phyloP scores from a whole-genome alignment of 495 filamentous ascomycete genomes.

The Aspergillus asperescens region DNA sequence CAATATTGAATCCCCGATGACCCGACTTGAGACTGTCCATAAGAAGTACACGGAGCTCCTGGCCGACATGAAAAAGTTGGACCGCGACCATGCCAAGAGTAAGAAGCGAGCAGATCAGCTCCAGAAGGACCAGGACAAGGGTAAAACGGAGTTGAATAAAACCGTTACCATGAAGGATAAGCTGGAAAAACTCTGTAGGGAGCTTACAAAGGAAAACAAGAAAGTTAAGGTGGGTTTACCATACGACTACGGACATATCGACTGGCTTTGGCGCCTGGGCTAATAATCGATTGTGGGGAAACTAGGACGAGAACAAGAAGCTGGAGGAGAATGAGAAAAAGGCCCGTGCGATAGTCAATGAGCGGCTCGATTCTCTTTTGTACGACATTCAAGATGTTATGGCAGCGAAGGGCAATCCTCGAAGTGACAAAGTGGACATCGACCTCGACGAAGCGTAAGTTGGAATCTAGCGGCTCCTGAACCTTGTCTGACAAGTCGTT shows the following conservation, averaged over 20 bases:
- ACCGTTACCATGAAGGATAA: slow-evolving; percentile 86
- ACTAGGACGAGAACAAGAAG: slow-evolving; percentile 86
- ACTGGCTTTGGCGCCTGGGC: background rate
- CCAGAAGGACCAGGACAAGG: slow-evolving; percentile 93
- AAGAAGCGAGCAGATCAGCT: slow-evolving; percentile 92
- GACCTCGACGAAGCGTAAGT: slow-evolving; percentile 83
- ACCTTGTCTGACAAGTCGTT: slow-evolving; percentile 9
- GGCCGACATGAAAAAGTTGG: slow-evolving; percentile 88
- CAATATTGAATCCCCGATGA: slow-evolving; percentile 68
- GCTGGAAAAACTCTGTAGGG: slow-evolving; percentile 87
- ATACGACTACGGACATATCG: background rate
- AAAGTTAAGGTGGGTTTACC: slow-evolving; percentile 72
- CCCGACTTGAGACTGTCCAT: slow-evolving; percentile 77
- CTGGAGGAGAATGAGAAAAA: slow-evolving; percentile 76
- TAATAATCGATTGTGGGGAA: slow-evolving; percentile 2
- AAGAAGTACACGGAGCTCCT: slow-evolving; percentile 88
- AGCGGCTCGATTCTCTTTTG: slow-evolving; percentile 68
- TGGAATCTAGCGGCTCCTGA: background rate
- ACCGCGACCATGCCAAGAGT: slow-evolving; percentile 88
- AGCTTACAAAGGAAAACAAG: slow-evolving; percentile 93
- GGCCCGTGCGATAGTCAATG: slow-evolving; percentile 77
- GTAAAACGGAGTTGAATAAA: slow-evolving; percentile 79
- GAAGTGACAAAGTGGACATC: slow-evolving; percentile 67
- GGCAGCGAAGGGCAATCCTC: slow-evolving; percentile 70
- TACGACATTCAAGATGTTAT: slow-evolving; percentile 75